These are phyloP conservation scores for Brassica cretica DNA, from an alignment of 345 rosid genomes.

Conservation along the genomic window DNA sequence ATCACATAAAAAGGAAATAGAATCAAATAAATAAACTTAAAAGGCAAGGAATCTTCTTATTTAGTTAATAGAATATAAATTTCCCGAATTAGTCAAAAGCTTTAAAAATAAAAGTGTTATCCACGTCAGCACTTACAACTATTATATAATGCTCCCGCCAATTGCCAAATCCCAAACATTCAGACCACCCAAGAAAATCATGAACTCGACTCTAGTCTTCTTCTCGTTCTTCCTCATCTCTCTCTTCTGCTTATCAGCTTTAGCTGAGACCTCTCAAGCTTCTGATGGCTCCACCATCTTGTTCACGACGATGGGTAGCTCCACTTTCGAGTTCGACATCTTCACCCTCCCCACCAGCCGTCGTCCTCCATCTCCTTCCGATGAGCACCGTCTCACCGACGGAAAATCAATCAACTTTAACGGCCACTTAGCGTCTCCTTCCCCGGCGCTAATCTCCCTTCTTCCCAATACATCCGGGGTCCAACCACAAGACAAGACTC, in stretches of 20 bases:
- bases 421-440: slow-evolving; percentile 69
- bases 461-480: slow-evolving; percentile 26
- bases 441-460: slow-evolving; percentile 45
- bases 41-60: background rate
- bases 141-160: slow-evolving; percentile 42
- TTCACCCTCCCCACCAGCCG: slow-evolving; percentile 50
- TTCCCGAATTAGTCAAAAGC: background rate
- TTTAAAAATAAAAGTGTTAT: slow-evolving; percentile 34
- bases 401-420: slow-evolving; percentile 67
- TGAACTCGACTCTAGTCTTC: slow-evolving; percentile 1
- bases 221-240: slow-evolving; percentile 22
- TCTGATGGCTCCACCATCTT: slow-evolving; percentile 50
- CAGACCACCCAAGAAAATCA: slow-evolving; percentile 26
- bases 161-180: slow-evolving; percentile 13
- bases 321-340: slow-evolving; percentile 68
- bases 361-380: slow-evolving; percentile 39
- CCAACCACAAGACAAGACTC: slow-evolving; percentile 24
- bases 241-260: slow-evolving; percentile 31
- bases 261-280: slow-evolving; percentile 23
- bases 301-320: slow-evolving; percentile 63
- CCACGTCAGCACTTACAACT: slow-evolving; percentile 19
- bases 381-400: slow-evolving; percentile 65
- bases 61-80: background rate
- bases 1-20: background rate
- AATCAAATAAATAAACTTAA: background rate